These are phyloP conservation scores for Phytophthora pisi DNA, from an alignment of 352 stramenopile genomes.

Conservation along the genomic window DNA sequence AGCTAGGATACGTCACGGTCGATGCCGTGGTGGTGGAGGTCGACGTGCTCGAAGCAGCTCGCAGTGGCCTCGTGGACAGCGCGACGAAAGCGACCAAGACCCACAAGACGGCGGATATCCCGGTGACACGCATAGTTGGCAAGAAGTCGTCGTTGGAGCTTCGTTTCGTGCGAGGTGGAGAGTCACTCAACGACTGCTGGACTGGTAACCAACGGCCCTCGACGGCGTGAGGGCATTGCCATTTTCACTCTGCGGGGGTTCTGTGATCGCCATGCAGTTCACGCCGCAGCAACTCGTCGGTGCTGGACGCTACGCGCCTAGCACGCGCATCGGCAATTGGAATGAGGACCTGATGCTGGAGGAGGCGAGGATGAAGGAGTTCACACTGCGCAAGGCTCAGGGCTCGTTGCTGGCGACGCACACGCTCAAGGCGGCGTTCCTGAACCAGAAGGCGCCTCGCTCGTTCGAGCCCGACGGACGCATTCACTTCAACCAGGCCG, in stretches of 20 bases:
- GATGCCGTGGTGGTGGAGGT: constrained; percentile 25
- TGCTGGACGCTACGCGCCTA: constrained; percentile 76
- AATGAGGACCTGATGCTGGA: constrained; percentile 91
- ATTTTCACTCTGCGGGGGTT: background rate
- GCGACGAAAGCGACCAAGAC: constrained; percentile 8
- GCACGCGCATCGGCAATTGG: constrained; percentile 89
- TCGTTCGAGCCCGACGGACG: constrained; percentile 45
- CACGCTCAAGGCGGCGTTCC: constrained; percentile 79
- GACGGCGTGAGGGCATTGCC: background rate
- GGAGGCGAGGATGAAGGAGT: constrained; percentile 86
- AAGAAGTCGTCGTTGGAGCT: constrained; percentile 1
- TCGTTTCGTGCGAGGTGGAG: constrained; percentile 21
- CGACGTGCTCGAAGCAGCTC: constrained; percentile 16
- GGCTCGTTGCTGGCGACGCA: constrained; percentile 80
- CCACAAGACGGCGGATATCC: constrained; percentile 23
- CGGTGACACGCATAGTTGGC: constrained; percentile 15
- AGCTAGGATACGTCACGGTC: constrained; percentile 54
- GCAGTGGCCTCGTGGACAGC: background rate
- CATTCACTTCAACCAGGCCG: constrained; percentile 63
- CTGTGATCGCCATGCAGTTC: constrained; percentile 72
- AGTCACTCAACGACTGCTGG: constrained; percentile 24
- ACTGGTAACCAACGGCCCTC: constrained; percentile 35
- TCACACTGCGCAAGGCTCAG: constrained; percentile 79
- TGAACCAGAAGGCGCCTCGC: constrained; percentile 68
- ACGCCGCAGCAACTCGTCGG: constrained; percentile 91